Conservation (phyloP, 306 rosid species). For the Morella rubra region DNA sequence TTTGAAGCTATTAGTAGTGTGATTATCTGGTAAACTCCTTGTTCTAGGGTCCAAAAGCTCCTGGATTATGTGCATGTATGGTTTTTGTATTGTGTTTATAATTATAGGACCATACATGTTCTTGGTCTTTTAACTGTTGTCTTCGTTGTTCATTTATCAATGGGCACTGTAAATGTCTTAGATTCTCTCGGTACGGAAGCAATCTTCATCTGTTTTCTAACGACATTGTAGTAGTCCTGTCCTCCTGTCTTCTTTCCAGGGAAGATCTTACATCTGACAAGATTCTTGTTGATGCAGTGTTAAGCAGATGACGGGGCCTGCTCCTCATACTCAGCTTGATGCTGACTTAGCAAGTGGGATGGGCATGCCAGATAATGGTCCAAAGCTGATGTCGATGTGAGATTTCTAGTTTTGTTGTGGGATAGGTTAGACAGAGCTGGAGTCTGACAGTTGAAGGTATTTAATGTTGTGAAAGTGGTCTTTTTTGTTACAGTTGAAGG, state of each 20-base stretch:
- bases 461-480: constrained; percentile 13
- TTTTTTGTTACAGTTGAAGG: neutral
- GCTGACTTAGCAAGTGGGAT: constrained; percentile 92
- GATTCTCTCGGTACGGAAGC: neutral
- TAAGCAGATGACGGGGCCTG: constrained; percentile 75
- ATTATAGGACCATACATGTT: neutral
- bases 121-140: neutral
- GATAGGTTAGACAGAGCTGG: neutral
- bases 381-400: constrained; percentile 80
- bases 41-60: neutral
- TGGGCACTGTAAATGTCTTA: neutral
- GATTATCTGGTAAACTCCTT: neutral
- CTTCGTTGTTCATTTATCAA: neutral
- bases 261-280: neutral
- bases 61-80: neutral
- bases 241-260: neutral
- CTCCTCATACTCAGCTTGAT: constrained; percentile 91
- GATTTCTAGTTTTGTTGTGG: neutral
- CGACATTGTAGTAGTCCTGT: neutral
- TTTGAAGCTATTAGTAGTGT: constrained; percentile 13
- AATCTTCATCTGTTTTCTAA: neutral
- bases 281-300: constrained; percentile 37
- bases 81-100: neutral
- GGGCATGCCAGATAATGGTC: constrained; percentile 98
- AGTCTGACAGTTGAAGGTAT: constrained; percentile 4